Evolutionary conservation across 2,329 filamentous ascomycete genomes (phyloP).

Genomic region (Xylariales sp.): DNA sequence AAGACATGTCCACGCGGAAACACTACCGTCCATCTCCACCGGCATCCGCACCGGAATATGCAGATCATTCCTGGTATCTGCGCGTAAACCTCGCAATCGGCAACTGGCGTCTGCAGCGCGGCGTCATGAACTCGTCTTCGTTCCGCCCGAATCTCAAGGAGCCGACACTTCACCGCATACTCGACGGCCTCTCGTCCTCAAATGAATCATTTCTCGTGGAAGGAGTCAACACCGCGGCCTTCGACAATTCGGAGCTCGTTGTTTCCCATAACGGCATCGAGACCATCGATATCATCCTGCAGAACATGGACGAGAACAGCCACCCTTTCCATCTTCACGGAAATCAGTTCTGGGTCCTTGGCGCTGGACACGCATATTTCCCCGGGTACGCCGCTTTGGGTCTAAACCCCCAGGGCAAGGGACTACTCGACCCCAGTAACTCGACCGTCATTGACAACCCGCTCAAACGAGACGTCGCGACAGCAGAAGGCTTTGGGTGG

Average conservation of each 20-base stretch:
- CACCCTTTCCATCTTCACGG: conserved; percentile 67
- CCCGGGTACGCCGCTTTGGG: conserved; percentile 36
- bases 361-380: conserved; percentile 60
- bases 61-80: conserved; percentile 49
- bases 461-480: conserved; percentile 40
- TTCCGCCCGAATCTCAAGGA: conserved; percentile 43
- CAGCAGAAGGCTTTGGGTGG: conserved; percentile 46
- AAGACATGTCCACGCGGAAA: conserved; percentile 42
- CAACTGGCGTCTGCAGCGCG: conserved; percentile 51
- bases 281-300: conserved; percentile 55
- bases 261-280: conserved; percentile 46
- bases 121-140: conserved; percentile 53
- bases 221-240: conserved; percentile 47
- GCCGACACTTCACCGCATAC: conserved; percentile 46
- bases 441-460: conserved; percentile 32
- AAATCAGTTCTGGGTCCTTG: conserved; percentile 51
- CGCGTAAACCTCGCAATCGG: conserved; percentile 57
- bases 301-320: conserved; percentile 57
- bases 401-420: conserved; percentile 26
- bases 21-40: conserved; percentile 38
- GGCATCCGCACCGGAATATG: conserved; percentile 37
- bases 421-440: conserved; percentile 31
- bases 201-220: conserved; percentile 46
- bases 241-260: conserved; percentile 44
- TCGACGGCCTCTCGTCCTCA: conserved; percentile 36